Evolutionary conservation across 2,329 filamentous ascomycete species (phyloP).

Genomic region (Sclerotinia sclerotiorum): DNA sequence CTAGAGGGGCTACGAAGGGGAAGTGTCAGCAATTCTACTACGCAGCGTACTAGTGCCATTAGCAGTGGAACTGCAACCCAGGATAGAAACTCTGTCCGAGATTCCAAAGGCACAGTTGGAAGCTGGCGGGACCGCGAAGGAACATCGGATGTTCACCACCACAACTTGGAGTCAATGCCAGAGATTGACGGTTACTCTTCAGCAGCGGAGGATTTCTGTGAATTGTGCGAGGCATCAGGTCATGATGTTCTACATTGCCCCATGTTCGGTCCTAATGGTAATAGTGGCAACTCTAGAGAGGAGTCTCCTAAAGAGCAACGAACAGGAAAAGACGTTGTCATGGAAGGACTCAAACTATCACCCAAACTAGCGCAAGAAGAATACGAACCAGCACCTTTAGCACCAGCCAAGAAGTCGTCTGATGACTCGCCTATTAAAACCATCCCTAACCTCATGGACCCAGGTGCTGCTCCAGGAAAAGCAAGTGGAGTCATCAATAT

Average conservation of each 20-base stretch:
- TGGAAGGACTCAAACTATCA: constrained; percentile 46
- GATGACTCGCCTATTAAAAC: constrained; percentile 46
- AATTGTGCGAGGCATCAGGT: constrained; percentile 88
- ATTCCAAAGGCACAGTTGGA: constrained; percentile 66
- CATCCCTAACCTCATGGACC: constrained; percentile 62
- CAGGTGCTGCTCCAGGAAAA: constrained; percentile 72
- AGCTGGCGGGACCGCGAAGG: constrained; percentile 51
- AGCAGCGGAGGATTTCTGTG: constrained; percentile 70
- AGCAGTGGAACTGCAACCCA: constrained; percentile 44
- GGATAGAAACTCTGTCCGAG: constrained; percentile 59
- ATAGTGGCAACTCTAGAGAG: constrained; percentile 19
- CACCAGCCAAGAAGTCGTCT: constrained; percentile 50
- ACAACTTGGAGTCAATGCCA: constrained; percentile 65
- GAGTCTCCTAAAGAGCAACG: constrained; percentile 29
- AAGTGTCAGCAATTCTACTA: constrained; percentile 40
- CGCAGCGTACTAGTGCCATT: constrained; percentile 54
- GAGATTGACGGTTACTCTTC: constrained; percentile 70
- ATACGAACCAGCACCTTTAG: constrained; percentile 55
- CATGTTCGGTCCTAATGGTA: constrained; percentile 59
- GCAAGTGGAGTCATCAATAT: constrained; percentile 75
- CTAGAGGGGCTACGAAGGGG: constrained; percentile 63
- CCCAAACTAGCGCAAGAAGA: constrained; percentile 44
- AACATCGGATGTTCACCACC: constrained; percentile 43
- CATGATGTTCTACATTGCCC: constrained; percentile 95
- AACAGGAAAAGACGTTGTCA: constrained; percentile 43